Evolutionary conservation across 202 grass and related monocot species (phyloP).

Genomic region (Brachypodium distachyon): DNA sequence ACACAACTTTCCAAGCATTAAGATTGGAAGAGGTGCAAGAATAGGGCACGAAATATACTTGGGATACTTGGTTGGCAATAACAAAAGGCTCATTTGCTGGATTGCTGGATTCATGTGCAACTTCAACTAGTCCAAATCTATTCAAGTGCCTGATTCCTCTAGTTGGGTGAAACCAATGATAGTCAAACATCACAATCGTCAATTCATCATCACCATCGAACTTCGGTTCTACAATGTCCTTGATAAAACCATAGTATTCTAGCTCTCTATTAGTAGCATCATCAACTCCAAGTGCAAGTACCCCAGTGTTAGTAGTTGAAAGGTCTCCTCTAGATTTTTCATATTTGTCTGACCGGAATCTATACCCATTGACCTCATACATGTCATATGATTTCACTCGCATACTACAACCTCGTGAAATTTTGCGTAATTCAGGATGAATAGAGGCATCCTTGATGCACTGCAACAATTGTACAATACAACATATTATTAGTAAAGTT

Average conservation of each 20-base stretch:
- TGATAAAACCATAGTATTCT: conserved; percentile 4
- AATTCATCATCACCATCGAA: neutral
- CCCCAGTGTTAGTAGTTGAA: neutral
- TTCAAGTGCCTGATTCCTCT: too few species aligned
- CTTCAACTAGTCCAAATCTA: too few species aligned
- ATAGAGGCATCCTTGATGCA: neutral
- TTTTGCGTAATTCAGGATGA: neutral
- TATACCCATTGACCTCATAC: conserved; percentile 12
- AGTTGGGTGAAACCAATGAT: neutral
- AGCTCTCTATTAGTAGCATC: neutral
- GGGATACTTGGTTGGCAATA: too few species aligned
- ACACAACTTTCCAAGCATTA: neutral
- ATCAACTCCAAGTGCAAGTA: neutral
- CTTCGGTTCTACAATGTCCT: neutral
- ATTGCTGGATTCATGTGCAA: too few species aligned
- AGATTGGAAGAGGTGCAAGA: neutral
- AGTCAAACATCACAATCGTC: neutral
- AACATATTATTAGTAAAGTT: neutral
- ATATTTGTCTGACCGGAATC: too few species aligned
- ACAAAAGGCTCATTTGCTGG: too few species aligned
- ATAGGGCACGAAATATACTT: neutral
- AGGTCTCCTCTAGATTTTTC: neutral
- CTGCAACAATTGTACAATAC: neutral
- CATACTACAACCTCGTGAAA: neutral
- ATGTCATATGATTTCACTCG: conserved; percentile 6